phyloP scores from a whole-genome alignment of 305 asterid genomes.

The Striga hermonthica region DNA sequence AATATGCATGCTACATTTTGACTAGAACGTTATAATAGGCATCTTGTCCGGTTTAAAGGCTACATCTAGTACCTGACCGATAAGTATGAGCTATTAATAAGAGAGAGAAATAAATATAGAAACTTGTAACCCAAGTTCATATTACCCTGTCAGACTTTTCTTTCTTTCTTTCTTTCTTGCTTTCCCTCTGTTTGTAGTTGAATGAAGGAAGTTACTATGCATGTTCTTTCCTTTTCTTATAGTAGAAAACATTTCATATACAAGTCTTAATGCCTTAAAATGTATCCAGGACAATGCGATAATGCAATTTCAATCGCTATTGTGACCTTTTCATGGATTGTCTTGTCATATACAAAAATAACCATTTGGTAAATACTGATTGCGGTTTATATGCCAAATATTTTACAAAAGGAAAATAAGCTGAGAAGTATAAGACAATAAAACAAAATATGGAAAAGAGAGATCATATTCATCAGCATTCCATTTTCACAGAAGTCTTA shows the following conservation, averaged over 20 bases:
- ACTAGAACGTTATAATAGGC: no score
- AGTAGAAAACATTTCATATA: not conserved
- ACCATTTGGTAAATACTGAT: not conserved
- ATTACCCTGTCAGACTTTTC: not conserved
- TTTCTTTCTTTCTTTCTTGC: constrained; percentile 3
- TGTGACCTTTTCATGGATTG: not conserved
- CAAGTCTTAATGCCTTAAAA: not conserved
- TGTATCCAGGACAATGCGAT: not conserved
- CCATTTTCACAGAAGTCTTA: not conserved
- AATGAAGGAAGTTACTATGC: not conserved
- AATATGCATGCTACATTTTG: not conserved
- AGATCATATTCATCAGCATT: not conserved
- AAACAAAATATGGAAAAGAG: constrained; percentile 8
- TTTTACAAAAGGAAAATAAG: not conserved
- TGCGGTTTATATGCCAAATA: constrained; percentile 19
- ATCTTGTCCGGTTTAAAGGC: no score
- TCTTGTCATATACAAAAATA: not conserved
- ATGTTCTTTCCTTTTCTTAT: constrained; percentile 1
- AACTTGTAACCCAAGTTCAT: not conserved
- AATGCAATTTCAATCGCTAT: not conserved
- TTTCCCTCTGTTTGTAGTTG: not conserved
- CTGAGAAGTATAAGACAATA: not conserved
- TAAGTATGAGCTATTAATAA: not conserved
- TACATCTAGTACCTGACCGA: no score
- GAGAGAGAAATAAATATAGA: not conserved